phyloP scores from a whole-genome alignment of 257 asterid species.

The Rehmannia glutinosa region DNA sequence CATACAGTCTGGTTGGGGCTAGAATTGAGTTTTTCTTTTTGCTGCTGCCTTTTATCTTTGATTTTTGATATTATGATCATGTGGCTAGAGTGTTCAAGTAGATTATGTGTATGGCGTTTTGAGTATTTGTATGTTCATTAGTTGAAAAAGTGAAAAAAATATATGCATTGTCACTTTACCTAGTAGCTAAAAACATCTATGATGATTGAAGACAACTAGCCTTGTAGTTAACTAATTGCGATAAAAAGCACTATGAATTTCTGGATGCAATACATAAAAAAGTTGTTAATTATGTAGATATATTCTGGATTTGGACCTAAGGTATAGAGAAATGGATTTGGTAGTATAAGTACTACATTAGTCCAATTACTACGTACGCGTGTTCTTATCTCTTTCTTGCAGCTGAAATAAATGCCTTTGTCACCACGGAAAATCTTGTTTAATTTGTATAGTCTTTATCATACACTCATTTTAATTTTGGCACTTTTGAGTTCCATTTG shows the following conservation, averaged over 20 bases:
- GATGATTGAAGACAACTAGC: too few species aligned
- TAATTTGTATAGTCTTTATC: too few species aligned
- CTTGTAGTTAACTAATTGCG: too few species aligned
- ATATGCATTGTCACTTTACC: neutral
- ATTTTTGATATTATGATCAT: neutral
- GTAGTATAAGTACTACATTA: neutral
- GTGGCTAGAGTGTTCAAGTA: neutral
- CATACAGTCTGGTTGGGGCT: neutral
- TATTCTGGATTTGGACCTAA: too few species aligned
- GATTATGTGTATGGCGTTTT: neutral
- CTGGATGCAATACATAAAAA: neutral
- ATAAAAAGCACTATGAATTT: too few species aligned
- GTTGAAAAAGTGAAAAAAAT: neutral
- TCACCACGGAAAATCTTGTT: too few species aligned
- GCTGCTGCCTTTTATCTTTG: neutral
- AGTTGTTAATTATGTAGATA: neutral
- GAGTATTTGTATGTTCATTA: neutral
- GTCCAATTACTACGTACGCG: neutral
- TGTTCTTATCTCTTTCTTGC: neutral
- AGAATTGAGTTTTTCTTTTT: neutral
- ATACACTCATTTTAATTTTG: too few species aligned
- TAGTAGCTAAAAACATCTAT: neutral
- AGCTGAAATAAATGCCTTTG: conserved; percentile 1
- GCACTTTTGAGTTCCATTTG: neutral
- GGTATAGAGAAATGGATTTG: neutral